These are phyloP conservation scores for Amanita molliuscula DNA, from an alignment of 768 basidiomycete genomes.

Conservation along the genomic window DNA sequence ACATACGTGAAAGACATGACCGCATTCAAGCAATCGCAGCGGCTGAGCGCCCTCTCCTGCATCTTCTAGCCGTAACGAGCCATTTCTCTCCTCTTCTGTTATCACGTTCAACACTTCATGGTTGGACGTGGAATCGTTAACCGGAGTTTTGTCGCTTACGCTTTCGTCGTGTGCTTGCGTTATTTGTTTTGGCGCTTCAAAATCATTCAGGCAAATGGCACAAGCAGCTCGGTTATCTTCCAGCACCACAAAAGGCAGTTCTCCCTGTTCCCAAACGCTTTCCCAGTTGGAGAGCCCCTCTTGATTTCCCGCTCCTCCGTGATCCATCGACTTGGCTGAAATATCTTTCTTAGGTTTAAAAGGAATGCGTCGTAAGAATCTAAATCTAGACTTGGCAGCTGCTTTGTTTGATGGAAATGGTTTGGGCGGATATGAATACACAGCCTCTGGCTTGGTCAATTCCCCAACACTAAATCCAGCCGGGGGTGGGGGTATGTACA, in stretches of 20 bases:
- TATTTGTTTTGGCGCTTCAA: slow-evolving; percentile 52
- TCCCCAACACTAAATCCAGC: slow-evolving; percentile 21
- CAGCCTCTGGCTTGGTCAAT: slow-evolving; percentile 27
- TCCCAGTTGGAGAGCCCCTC: slow-evolving; percentile 47
- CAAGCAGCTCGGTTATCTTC: slow-evolving; percentile 79
- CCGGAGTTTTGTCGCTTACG: neutral
- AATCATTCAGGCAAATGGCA: slow-evolving; percentile 79
- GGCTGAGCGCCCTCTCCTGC: slow-evolving; percentile 73
- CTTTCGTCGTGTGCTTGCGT: neutral
- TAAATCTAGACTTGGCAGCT: slow-evolving; percentile 37
- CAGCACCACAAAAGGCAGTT: slow-evolving; percentile 73
- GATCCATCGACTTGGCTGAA: slow-evolving; percentile 3
- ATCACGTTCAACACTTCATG: slow-evolving; percentile 22
- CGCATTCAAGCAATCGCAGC: slow-evolving; percentile 64
- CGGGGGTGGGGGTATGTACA: slow-evolving; percentile 78
- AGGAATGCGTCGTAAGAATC: slow-evolving; percentile 32
- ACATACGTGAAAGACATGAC: slow-evolving; percentile 87
- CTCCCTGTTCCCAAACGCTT: slow-evolving; percentile 65
- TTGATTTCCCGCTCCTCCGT: slow-evolving; percentile 3
- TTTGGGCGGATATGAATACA: slow-evolving; percentile 57
- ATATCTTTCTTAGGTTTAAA: slow-evolving; percentile 8
- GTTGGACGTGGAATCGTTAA: slow-evolving; percentile 5
- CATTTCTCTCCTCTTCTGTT: slow-evolving; percentile 28
- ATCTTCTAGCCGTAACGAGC: slow-evolving; percentile 47
- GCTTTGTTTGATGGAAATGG: slow-evolving; percentile 13